These are phyloP conservation scores for Mycena sp. DNA, from an alignment of 1,284 basidiomycete species.

Conservation along the genomic window DNA sequence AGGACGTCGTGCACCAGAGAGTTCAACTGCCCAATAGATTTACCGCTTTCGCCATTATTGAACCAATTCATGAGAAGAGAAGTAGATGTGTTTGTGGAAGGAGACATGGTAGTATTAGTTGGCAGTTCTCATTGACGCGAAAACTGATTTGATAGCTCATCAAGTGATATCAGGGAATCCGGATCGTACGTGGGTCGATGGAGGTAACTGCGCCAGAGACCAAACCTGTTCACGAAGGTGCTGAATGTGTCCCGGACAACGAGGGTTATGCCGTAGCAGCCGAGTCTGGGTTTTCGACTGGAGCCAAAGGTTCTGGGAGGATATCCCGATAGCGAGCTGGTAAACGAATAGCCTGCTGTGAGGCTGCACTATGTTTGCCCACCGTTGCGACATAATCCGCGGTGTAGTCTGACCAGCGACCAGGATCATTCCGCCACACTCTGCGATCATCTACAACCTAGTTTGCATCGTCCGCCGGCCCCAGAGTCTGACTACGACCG, in stretches of 20 bases:
- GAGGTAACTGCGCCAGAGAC: conserved; percentile 25
- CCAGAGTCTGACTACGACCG: too few species aligned
- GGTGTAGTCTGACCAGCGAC: too few species aligned
- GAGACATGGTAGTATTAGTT: not conserved
- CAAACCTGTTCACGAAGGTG: conserved; percentile 4
- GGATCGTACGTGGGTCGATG: conserved; percentile 17
- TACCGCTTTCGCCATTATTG: conserved; percentile 14
- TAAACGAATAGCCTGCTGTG: not conserved
- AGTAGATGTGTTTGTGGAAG: too few species aligned
- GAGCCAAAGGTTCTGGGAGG: not conserved
- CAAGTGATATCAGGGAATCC: not conserved
- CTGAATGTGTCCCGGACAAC: conserved; percentile 16
- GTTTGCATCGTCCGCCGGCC: too few species aligned
- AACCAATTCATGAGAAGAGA: too few species aligned
- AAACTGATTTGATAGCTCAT: conserved; percentile 10
- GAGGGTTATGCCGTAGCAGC: not conserved
- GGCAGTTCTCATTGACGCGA: too few species aligned
- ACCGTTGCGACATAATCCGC: too few species aligned
- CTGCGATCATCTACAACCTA: too few species aligned
- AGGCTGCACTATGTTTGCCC: too few species aligned
- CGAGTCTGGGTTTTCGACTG: not conserved
- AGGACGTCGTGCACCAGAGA: not conserved
- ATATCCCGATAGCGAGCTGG: not conserved
- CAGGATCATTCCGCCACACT: too few species aligned
- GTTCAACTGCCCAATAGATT: not conserved